Evolutionary conservation across 108 stramenopile genomes (phyloP).

Genomic region (Conticribra weissflogii): DNA sequence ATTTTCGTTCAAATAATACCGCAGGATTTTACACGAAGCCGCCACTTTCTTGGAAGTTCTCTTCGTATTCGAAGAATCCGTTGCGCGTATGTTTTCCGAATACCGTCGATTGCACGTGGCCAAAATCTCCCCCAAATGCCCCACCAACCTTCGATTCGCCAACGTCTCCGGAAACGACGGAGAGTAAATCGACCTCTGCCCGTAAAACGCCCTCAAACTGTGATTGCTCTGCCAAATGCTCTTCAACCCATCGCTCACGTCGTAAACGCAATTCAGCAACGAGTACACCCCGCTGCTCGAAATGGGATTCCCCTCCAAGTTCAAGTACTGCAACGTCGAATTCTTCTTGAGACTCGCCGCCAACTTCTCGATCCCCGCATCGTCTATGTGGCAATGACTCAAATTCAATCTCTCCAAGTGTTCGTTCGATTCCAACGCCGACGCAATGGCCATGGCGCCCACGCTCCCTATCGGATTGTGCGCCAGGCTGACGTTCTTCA

Average conservation of each 20-base stretch:
- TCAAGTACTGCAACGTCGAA: constrained; percentile 19
- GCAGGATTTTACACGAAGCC: constrained; percentile 33
- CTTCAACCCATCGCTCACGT: constrained; percentile 24
- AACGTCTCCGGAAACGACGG: constrained; percentile 34
- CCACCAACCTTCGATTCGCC: constrained; percentile 22
- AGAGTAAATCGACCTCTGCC: constrained; percentile 23
- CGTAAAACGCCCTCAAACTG: constrained; percentile 26
- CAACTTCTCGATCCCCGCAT: constrained; percentile 29
- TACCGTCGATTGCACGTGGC: constrained; percentile 27
- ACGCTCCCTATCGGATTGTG: constrained; percentile 36
- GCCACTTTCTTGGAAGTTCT: constrained; percentile 4
- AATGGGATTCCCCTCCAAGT: constrained; percentile 40
- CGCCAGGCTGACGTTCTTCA: constrained; percentile 35
- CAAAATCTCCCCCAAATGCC: constrained; percentile 22
- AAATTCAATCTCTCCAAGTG: constrained; percentile 29
- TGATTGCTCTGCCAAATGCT: constrained; percentile 39
- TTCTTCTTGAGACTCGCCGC: constrained; percentile 28
- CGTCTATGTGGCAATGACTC: constrained; percentile 39
- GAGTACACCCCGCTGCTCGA: constrained; percentile 19
- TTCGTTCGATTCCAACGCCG: constrained; percentile 29
- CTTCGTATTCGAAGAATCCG: not conserved
- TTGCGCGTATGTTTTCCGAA: not conserved
- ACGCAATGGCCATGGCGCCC: constrained; percentile 36
- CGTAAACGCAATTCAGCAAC: constrained; percentile 32
- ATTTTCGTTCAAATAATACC: constrained; percentile 34